Evolutionary conservation across 306 rosid species (phyloP).

Genomic region (Dalbergia oliveri): DNA sequence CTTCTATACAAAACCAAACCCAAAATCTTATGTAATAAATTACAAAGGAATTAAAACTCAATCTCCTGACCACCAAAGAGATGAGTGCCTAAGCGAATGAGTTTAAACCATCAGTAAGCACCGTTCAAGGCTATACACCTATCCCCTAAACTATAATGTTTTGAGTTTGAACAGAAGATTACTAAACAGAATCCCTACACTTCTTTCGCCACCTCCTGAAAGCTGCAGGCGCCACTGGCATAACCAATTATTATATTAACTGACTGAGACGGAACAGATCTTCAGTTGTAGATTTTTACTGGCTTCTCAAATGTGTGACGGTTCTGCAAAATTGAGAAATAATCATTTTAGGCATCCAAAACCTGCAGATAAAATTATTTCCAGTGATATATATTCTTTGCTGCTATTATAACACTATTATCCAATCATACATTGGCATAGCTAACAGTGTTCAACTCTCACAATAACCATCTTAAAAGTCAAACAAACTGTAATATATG

Average conservation of each 20-base stretch:
- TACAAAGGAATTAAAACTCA: conserved; percentile 33
- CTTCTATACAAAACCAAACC: conserved; percentile 40
- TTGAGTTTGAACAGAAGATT: not conserved
- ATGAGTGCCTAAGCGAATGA: conserved; percentile 22
- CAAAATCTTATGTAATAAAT: conserved; percentile 44
- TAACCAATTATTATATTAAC: not conserved
- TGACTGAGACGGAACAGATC: not conserved
- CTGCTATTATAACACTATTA: not conserved
- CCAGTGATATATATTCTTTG: not conserved
- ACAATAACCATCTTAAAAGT: too few relatives aligned
- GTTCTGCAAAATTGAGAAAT: conserved; percentile 70
- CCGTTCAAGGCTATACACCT: conserved; percentile 22
- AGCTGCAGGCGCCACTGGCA: conserved; percentile 31
- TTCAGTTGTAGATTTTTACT: conserved; percentile 76
- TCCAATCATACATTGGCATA: not conserved
- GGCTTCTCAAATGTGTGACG: conserved; percentile 84
- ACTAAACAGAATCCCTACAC: conserved; percentile 17
- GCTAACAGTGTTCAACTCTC: too few relatives aligned
- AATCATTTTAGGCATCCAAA: conserved; percentile 26
- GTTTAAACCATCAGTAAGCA: conserved; percentile 16
- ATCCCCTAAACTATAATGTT: conserved; percentile 21
- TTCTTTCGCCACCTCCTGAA: conserved; percentile 34
- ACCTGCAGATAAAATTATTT: conserved; percentile 10
- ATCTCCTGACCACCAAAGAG: conserved; percentile 13
- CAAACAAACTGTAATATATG: too few relatives aligned